Evolutionary conservation across 208 protist species (phyloP), one percentile per base, ranked within the genome.

Genomic region (Trypanosoma caninum): DNA sequence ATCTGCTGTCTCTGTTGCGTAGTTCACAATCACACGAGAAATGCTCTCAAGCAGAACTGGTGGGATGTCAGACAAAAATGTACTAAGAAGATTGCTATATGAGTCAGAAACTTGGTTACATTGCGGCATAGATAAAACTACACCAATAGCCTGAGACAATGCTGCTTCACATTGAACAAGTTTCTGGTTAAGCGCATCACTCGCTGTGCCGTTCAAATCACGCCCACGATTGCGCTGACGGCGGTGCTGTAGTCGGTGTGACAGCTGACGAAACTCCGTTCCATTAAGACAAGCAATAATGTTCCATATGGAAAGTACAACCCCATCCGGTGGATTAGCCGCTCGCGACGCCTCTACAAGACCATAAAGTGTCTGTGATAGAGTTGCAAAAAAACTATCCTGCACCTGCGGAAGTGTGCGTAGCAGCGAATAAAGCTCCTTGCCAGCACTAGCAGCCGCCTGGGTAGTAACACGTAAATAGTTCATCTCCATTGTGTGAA

Each of bases 291-390:
- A 65, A 14, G 65, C 56, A 40, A 72, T 5, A 23, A 72, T 48
- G 23, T 72, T 72, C 65, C 56, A 72, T 13, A 72, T 28, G 1
- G 65, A 72, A 6, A 72, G 41, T 33, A 40, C 58, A 11, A 72
- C 40, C 35, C 65, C 44, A 16, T 30, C 13, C 20, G 56, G 48
- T 38, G 58, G 38, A 11, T 51, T 45, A 13, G 25, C 9, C 6
- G 14, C 38, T 22, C 37, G 33, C 7, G 65, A 47, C 33, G 13
- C 51, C 7, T 6, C 65, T 7, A 47, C 41, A 31, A 72, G 51
- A 31, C 13, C 23, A 5, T 20, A 23, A 0, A 72, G 57, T 14
- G 34, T 60, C 23, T 58, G 41, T 3, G 16, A 27, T 16, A 64
- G 25, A 9, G 58, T 40, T 4, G 7, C 38, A 30, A 72, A 72